Evolutionary conservation across 2,329 filamentous ascomycete genomes (phyloP).

Genomic region (Colletotrichum kahawae): DNA sequence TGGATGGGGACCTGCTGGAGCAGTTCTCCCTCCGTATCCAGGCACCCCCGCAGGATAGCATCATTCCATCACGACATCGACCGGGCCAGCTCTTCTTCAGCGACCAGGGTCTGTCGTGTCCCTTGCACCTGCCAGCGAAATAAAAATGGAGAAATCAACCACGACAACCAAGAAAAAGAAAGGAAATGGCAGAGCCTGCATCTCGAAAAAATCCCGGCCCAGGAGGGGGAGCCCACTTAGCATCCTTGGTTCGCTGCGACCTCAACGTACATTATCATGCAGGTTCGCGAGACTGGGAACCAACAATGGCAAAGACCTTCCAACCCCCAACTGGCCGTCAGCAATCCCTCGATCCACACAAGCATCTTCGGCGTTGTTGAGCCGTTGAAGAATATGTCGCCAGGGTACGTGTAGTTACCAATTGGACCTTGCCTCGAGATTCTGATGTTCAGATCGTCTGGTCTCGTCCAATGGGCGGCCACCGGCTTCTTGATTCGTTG

Average conservation of each 20-base stretch:
- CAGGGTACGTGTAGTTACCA: not conserved
- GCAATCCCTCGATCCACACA: conserved; percentile 17
- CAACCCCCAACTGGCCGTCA: not conserved
- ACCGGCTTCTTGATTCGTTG: not conserved
- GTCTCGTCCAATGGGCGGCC: not conserved
- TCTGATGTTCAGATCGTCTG: not conserved
- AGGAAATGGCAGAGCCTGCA: not conserved
- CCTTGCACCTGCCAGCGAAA: not conserved
- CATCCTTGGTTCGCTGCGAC: conserved; percentile 5
- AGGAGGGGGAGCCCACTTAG: not conserved
- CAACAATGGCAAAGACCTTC: conserved; percentile 16
- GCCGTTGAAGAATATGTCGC: conserved; percentile 22
- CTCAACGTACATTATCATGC: conserved; percentile 9
- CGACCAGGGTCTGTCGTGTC: not conserved
- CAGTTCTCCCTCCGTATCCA: not conserved
- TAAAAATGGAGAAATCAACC: not conserved
- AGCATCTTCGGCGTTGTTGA: conserved; percentile 12
- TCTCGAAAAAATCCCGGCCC: conserved; percentile 19
- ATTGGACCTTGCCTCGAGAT: not conserved
- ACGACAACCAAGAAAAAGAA: conserved; percentile 7
- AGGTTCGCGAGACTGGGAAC: conserved; percentile 16
- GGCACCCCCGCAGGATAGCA: conserved; percentile 18
- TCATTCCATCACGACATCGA: conserved; percentile 19
- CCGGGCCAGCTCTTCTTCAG: conserved; percentile 20
- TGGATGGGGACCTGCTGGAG: conserved; percentile 1